Percentiles rank a stretch among this genome's conserved stretches.
phyloP scores from a whole-genome alignment of 2,329 filamentous ascomycete species.

The Cercospora sp. region DNA sequence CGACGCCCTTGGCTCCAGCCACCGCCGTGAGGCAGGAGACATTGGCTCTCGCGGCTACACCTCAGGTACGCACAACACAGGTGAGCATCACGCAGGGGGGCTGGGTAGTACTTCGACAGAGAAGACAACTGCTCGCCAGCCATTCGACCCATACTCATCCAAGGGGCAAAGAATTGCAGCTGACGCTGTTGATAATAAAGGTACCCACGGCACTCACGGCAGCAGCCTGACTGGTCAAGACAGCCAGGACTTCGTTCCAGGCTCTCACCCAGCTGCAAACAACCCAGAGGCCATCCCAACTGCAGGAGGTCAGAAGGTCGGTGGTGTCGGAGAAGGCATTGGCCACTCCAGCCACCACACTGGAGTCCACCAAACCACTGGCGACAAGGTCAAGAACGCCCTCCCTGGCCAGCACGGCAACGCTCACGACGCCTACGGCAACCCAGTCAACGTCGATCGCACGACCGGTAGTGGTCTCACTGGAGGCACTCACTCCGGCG shows the following conservation, averaged over 20 bases:
- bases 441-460: conserved; percentile 10
- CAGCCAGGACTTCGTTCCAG: conserved; percentile 18
- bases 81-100: conserved; percentile 4
- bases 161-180: conserved; percentile 23
- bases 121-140: conserved; percentile 19
- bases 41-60: conserved; percentile 9
- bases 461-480: neutral
- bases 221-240: neutral
- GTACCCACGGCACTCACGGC: neutral
- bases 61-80: conserved; percentile 11
- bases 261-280: conserved; percentile 23
- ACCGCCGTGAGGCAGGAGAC: conserved; percentile 16
- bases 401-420: conserved; percentile 16
- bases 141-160: conserved; percentile 23
- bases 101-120: neutral
- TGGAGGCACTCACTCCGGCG: conserved; percentile 8
- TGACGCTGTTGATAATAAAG: conserved; percentile 15
- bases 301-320: conserved; percentile 32
- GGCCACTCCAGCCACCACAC: conserved; percentile 16
- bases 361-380: conserved; percentile 11
- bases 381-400: conserved; percentile 14
- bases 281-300: conserved; percentile 34
- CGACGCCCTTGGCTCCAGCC: conserved; percentile 10
- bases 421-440: conserved; percentile 16
- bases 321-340: conserved; percentile 19